phyloP scores from a whole-genome alignment of 164 flowering plant genomes.

The Berberis vulgaris region DNA sequence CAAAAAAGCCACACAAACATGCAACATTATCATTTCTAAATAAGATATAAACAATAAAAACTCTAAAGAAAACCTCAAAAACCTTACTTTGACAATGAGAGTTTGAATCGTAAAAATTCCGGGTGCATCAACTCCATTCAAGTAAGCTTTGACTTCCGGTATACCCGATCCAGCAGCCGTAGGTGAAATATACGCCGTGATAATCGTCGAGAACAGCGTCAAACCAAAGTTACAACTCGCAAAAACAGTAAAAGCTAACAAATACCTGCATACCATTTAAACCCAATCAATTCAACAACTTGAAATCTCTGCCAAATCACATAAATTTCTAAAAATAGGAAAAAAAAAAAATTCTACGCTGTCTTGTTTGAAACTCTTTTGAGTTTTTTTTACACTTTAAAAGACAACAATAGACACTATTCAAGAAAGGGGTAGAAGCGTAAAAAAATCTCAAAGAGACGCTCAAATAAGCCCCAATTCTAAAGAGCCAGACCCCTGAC shows the following conservation, averaged over 20 bases:
- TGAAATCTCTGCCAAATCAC: background rate
- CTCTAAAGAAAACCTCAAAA: background rate
- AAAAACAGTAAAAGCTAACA: conserved; percentile 51
- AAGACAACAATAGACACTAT: too few species aligned
- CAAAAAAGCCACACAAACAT: too few species aligned
- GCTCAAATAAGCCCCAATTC: too few species aligned
- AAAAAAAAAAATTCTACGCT: too few species aligned
- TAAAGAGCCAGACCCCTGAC: too few species aligned
- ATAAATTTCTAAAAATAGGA: background rate
- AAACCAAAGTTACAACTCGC: conserved; percentile 46
- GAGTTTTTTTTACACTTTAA: too few species aligned
- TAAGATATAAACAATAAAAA: too few species aligned
- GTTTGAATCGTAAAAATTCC: conserved; percentile 49
- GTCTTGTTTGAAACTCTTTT: too few species aligned
- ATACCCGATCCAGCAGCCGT: conserved; percentile 87
- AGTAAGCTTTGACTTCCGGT: conserved; percentile 89
- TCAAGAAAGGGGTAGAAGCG: too few species aligned
- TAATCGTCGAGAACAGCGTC: conserved; percentile 52
- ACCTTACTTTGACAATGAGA: conserved; percentile 60
- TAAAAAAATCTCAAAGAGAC: too few species aligned
- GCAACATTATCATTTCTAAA: too few species aligned
- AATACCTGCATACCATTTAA: conserved; percentile 32
- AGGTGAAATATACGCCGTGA: conserved; percentile 60
- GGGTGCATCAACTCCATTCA: conserved; percentile 92
- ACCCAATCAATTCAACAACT: background rate